Conservation (phyloP, 495 filamentous ascomycete species). For the Chaetomium tenue region DNA sequence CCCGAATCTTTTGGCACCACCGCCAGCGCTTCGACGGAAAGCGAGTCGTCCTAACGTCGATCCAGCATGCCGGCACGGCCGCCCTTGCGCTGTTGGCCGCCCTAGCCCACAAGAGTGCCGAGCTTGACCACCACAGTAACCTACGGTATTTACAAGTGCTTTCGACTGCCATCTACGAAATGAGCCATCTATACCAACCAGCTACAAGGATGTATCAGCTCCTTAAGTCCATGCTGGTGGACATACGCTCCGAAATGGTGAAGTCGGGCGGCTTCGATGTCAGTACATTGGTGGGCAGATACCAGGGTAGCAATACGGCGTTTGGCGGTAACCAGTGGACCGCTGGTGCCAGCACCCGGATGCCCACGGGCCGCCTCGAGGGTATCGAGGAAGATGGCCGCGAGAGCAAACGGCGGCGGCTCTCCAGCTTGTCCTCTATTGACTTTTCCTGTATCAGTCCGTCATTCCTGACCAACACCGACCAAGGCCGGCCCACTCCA, state of each 20-base stretch:
- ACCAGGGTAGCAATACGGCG: slow-evolving; percentile 9
- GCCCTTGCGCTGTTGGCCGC: slow-evolving; percentile 53
- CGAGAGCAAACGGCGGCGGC: slow-evolving; percentile 25
- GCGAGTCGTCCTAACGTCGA: slow-evolving; percentile 44
- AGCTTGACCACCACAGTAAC: slow-evolving; percentile 38
- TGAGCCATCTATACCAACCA: slow-evolving; percentile 43
- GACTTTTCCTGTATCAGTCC: slow-evolving; percentile 10
- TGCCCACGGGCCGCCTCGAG: not conserved
- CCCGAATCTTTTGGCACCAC: slow-evolving; percentile 53
- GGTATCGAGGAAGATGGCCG: slow-evolving; percentile 12
- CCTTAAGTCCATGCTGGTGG: slow-evolving; percentile 37
- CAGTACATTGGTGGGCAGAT: slow-evolving; percentile 11
- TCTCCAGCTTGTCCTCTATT: slow-evolving; percentile 19
- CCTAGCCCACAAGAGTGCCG: slow-evolving; percentile 39
- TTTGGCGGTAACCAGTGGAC: slow-evolving; percentile 22
- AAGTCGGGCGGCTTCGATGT: slow-evolving; percentile 20
- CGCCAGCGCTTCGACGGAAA: slow-evolving; percentile 50
- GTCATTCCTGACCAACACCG: slow-evolving; percentile 9
- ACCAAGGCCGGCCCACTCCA: slow-evolving; percentile 16
- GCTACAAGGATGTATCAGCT: slow-evolving; percentile 38
- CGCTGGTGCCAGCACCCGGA: not conserved
- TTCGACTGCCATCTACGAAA: slow-evolving; percentile 44
- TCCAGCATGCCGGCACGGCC: slow-evolving; percentile 54
- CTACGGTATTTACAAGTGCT: slow-evolving; percentile 41
- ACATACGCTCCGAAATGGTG: slow-evolving; percentile 37